Evolutionary conservation across 345 rosid species (phyloP).

Genomic region (Noccaea caerulescens): DNA sequence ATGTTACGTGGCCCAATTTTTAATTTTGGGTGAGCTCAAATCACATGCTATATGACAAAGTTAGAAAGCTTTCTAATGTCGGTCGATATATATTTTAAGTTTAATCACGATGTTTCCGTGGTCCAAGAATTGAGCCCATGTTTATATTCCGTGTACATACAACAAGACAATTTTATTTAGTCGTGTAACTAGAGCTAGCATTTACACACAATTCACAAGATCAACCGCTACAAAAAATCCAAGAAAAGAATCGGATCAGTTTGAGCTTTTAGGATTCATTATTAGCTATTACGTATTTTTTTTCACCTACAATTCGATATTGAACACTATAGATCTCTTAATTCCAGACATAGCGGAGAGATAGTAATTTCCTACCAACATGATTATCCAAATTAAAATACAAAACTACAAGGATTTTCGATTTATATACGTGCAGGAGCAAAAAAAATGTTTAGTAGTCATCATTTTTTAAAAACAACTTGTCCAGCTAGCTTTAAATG

Average conservation of each 20-base stretch:
- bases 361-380: constrained; percentile 6
- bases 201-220: constrained; percentile 6
- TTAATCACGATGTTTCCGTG: constrained; percentile 3
- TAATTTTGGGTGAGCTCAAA: constrained; percentile 27
- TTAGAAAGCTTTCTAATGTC: constrained; percentile 19
- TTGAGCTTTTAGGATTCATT: neutral
- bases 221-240: neutral
- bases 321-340: neutral
- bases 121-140: constrained; percentile 24
- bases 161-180: constrained; percentile 7
- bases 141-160: constrained; percentile 23
- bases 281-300: too few relatives aligned
- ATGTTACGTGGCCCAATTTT: constrained; percentile 32
- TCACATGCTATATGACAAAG: constrained; percentile 37
- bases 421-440: neutral
- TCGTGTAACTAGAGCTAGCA: constrained; percentile 27
- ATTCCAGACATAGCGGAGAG: constrained; percentile 3
- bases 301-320: too few relatives aligned
- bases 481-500: neutral
- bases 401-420: neutral
- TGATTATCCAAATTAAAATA: constrained; percentile 10
- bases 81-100: constrained; percentile 22
- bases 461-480: neutral
- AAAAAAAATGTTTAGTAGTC: neutral
- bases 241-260: neutral